Base-by-base conservation (phyloP, 1,139 yeast genomes). In the Scheffersomyces segobiensis region DNA sequence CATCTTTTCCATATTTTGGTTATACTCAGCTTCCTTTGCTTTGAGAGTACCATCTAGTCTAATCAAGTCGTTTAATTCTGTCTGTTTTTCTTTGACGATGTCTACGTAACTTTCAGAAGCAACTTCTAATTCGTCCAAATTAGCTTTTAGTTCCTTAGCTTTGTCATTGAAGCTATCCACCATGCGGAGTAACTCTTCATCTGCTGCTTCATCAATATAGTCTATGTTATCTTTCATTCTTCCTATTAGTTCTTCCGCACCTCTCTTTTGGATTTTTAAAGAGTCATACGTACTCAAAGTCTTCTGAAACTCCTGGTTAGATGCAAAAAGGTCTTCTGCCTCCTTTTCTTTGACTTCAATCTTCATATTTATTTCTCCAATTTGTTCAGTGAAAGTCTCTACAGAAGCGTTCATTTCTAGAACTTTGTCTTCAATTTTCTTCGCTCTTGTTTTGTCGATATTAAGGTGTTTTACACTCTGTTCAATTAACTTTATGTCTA, bases 281-380 rank as follows among this genome's bases (percentile, higher is more conserved):
- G 85, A 87, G 52, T 89, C 92, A 42, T 87, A 72, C 63, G 85
- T 85, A 50, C 89, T 87, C 39, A 92, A 71, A 1, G 87, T 86
- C 60, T 86, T 82, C 69, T 93, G 97, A 67, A 90, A 93, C 60
- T 87, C 89, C 71, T 92, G 97, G 68, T 92, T 91, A 1, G 92
- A 82, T 53, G 85, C 85, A 71, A 93, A 92, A 7, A 93, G 75
- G 14, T 71, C 72, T 54, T 89, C 88, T 1, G 93, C 84, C 62
- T 89, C 85, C 42, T 73, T 72, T 46, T 89, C 88, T 3, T 87
- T 79, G 3, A 71, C 69, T 18, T 82, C 81, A 57, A 93, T 81
- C 57, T 85, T 75, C 22, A 66, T 55, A 54, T 61, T 84, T 14
- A 89, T 71, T 0, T 68, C 70, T 0, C 78, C 79, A 12, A 90